Base-by-base conservation (phyloP, 2,329 filamentous ascomycete genomes). In the Alternaria angustiovoidea region DNA sequence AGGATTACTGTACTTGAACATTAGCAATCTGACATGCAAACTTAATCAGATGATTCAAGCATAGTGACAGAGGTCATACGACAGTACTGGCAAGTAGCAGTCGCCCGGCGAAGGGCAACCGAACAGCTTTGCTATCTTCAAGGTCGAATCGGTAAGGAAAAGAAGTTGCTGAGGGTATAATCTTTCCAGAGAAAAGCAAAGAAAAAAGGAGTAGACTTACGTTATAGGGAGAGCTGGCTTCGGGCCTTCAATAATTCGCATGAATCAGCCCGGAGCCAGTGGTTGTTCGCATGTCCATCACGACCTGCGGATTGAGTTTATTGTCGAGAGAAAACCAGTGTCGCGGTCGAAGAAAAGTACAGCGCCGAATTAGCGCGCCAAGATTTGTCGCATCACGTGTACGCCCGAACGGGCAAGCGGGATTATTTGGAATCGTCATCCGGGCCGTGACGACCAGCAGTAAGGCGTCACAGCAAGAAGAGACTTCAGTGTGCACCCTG, bases 41-140 rank as follows among this genome's bases (percentile, higher is more conserved):
- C 24, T 28, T 22, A 43, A 36, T 32, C 30, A 54, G 49, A 43
- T 54, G 5, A 20, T 28, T 54, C 22, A n/a, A 22, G 28, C 7
- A 16, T n/a, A 30, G 34, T 52, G 39, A 47, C 48, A 63, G 68
- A 68, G 68, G 81, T 93, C 91, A 93, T 91, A 91, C 88, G 88
- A 86, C 83, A 81, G 89, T 93, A 93, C 91, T 94, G 91, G 91
- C 91, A 91, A 93, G 91, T 93, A 93, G 90, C 91, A 92, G 89
- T 88, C 85, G 76, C 79, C 84, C 83, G 84, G 85, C 82, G 82
- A 83, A 79, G 81, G 81, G 81, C 81, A 76, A 83, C 88, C 89
- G 89, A 66, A 86, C 83, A 90, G 86, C 86, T 84, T 83, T 82
- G 77, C 69, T 83, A 89, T 92, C 89, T 88, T 93, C 91, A 94